Conservation (phyloP, 2,329 filamentous ascomycete species). For the Aspergillus neoniger region DNA sequence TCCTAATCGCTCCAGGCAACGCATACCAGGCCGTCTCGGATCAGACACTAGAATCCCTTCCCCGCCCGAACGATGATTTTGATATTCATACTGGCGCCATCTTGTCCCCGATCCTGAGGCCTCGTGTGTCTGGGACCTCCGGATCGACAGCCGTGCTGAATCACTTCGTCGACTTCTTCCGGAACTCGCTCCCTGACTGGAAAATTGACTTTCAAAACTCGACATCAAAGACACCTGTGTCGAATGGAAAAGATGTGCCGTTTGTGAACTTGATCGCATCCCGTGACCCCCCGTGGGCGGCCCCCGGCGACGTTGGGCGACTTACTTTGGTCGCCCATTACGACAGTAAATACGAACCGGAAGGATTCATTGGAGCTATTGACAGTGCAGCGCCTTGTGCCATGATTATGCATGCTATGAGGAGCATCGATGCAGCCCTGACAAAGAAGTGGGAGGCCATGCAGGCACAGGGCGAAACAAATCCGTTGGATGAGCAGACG, state of each 20-base stretch:
- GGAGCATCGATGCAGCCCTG: slow-evolving; percentile 76
- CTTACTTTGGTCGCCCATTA: slow-evolving; percentile 92
- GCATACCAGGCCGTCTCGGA: slow-evolving; percentile 70
- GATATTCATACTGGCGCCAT: slow-evolving; percentile 74
- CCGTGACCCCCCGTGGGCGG: slow-evolving; percentile 82
- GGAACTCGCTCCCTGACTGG: slow-evolving; percentile 74
- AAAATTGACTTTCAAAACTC: slow-evolving; percentile 82
- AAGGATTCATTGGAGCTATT: slow-evolving; percentile 88
- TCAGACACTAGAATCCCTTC: slow-evolving; percentile 69
- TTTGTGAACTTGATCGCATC: slow-evolving; percentile 86
- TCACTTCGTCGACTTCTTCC: slow-evolving; percentile 85
- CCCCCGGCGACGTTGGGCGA: slow-evolving; percentile 72
- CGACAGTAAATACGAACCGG: slow-evolving; percentile 76
- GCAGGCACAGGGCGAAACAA: slow-evolving; percentile 57
- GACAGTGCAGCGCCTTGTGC: slow-evolving; percentile 95
- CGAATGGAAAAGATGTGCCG: slow-evolving; percentile 69
- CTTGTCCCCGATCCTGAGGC: slow-evolving; percentile 81
- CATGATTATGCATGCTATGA: slow-evolving; percentile 83
- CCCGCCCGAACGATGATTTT: slow-evolving; percentile 73
- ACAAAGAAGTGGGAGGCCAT: slow-evolving; percentile 79
- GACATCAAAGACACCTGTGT: slow-evolving; percentile 78
- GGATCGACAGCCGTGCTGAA: slow-evolving; percentile 71
- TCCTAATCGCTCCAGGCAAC: slow-evolving; percentile 26
- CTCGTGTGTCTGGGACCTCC: slow-evolving; percentile 83
- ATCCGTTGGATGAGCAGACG: slow-evolving; percentile 68